Evolutionary conservation across 192 early-diverging fungal species (phyloP).

Genomic region (Linnemannia exigua): DNA sequence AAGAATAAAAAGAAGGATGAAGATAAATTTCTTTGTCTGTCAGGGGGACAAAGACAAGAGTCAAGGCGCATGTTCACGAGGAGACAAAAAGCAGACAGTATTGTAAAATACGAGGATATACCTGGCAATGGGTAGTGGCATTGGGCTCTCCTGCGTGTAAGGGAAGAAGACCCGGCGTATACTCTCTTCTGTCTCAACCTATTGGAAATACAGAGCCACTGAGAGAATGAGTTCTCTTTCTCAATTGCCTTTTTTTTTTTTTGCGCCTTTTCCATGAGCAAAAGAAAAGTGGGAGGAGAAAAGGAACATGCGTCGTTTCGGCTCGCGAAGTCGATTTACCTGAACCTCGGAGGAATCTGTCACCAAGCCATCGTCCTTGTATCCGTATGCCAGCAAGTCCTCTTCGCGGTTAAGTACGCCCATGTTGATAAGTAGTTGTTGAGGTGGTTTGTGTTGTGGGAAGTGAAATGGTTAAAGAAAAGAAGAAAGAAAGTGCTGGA

Average conservation of each 20-base stretch:
- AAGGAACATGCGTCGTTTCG: background rate
- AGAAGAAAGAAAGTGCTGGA: background rate
- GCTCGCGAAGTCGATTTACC: constrained; percentile 32
- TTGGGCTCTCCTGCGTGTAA: constrained; percentile 36
- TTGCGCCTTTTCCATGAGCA: background rate
- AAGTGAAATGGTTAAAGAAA: background rate
- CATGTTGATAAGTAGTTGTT: constrained; percentile 23
- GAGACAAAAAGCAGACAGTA: background rate
- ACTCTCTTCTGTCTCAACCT: constrained; percentile 41
- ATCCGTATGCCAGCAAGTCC: constrained; percentile 28
- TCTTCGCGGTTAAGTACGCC: constrained; percentile 38
- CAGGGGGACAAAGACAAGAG: background rate
- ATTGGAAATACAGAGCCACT: constrained; percentile 21
- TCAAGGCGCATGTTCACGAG: background rate
- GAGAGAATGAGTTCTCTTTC: constrained; percentile 8
- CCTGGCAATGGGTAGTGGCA: constrained; percentile 34
- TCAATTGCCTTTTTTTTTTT: background rate
- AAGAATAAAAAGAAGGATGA: background rate
- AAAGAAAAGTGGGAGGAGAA: background rate
- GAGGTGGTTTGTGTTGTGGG: background rate
- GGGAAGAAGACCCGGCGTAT: constrained; percentile 32
- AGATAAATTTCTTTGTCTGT: background rate
- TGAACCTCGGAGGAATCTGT: constrained; percentile 74
- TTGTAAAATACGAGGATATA: background rate
- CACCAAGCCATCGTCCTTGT: constrained; percentile 67